Base-by-base conservation (phyloP, 352 stramenopile genomes). In the Phytophthora rubi region DNA sequence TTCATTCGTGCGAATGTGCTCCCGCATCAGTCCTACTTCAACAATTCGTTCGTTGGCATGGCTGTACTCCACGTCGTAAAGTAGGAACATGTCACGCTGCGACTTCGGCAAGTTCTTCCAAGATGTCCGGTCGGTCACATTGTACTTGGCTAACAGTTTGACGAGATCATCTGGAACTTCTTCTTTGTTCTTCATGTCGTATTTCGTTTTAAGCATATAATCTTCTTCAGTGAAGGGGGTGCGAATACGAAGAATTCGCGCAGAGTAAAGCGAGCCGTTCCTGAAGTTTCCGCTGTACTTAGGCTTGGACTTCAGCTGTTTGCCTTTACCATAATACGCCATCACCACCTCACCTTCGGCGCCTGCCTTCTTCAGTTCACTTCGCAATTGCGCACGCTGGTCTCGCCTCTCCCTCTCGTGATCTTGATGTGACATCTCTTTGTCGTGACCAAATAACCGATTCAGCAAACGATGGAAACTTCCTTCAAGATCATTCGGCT, bases 381-480 rank as follows among this genome's bases (percentile, higher is more conserved):
- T 76, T 0, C 85, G 78, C 23, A 91, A 44, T 47, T 75, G 73
- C 4, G 75, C 65, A 10, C 85, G 80, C 5, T 85, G 59, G 13
- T 79, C 66, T 0, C 71, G 79, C 59, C 79, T 64, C 35, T 79
- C 76, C 9, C 81, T 70, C 16, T 89, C 83, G 28, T 87, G 68
- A 3, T 88, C 74, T 30, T 76, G 44, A 16, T 80, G 60, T 2
- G 80, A 82, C 0, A 65, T 64, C 3, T 75, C 64, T 8, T 73
- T 69, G 37, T 87, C 68, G 37, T 93, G 85, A 1, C 45, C 35
- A 39, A 90, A 93, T 33, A 90, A 80, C 0, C 72, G 75, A 56
- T 93, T 93, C 1, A 93, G 71, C 42, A 93, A 62, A 2, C 84
- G 73, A 47, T 91, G 83, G 39, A 91, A 93, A 37, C 81, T 91